Percentiles rank a stretch among this genome's conserved stretches.
Evolutionary conservation across 805 yeast genomes (phyloP).

Genomic region (Jamesozyma spencerorum): DNA sequence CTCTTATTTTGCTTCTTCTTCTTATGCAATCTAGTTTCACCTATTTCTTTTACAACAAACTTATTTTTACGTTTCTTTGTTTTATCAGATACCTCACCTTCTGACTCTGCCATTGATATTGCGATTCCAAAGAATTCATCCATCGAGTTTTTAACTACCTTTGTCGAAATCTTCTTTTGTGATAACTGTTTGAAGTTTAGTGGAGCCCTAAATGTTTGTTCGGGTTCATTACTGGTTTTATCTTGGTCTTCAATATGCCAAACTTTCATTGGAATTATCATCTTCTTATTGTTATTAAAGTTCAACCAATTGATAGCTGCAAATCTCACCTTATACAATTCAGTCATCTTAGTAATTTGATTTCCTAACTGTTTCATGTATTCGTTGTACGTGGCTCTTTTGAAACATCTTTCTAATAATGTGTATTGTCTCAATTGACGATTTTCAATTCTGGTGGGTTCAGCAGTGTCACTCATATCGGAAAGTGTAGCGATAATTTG

Average conservation of each 20-base stretch:
- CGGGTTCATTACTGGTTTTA: not conserved
- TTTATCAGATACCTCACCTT: not conserved
- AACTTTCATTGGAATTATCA: not conserved
- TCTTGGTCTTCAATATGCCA: not conserved
- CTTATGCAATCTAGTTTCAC: conserved; percentile 3
- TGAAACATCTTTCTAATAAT: conserved; percentile 30
- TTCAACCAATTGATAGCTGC: conserved; percentile 86
- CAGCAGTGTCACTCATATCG: no score
- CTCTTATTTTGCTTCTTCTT: conserved; percentile 1
- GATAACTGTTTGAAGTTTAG: conserved; percentile 1
- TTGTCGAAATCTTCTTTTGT: conserved; percentile 1
- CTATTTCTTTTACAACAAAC: conserved; percentile 1
- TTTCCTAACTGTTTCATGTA: conserved; percentile 30
- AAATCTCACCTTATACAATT: conserved; percentile 40
- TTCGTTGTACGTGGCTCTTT: conserved; percentile 47
- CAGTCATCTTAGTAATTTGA: conserved; percentile 30
- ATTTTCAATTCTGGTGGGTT: not conserved
- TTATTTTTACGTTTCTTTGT: conserved; percentile 1
- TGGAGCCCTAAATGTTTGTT: not conserved
- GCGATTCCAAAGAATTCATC: not conserved
- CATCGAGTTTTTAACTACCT: not conserved
- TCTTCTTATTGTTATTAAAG: conserved; percentile 31
- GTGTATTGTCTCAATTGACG: not conserved
- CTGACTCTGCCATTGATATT: not conserved
- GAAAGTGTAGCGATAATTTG: conserved; percentile 12